These are phyloP conservation scores for Hermanozyma aechmeae DNA, from an alignment of 805 yeast species.

Conservation along the genomic window DNA sequence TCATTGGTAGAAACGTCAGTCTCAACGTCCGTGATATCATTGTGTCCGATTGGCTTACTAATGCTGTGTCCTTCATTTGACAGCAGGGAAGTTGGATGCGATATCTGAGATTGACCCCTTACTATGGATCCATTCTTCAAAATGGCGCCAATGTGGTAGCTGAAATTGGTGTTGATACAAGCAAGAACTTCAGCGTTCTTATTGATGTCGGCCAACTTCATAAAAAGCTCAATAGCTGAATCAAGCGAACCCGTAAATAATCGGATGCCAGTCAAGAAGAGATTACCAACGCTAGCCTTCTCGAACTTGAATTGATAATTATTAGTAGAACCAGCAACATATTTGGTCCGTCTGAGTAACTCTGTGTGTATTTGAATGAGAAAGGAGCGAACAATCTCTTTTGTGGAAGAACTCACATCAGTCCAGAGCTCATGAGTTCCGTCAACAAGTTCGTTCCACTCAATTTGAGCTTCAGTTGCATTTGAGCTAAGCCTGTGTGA, in stretches of 20 bases:
- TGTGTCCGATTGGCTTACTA: too few species aligned
- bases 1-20: too few species aligned
- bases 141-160: constrained; percentile 77
- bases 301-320: constrained; percentile 59
- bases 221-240: constrained; percentile 68
- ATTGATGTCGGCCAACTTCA: constrained; percentile 55
- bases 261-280: constrained; percentile 74
- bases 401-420: constrained; percentile 45
- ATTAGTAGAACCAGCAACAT: constrained; percentile 12
- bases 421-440: constrained; percentile 70
- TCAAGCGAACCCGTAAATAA: constrained; percentile 78
- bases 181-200: constrained; percentile 54
- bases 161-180: constrained; percentile 74
- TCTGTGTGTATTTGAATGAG: constrained; percentile 74
- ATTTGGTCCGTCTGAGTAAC: constrained; percentile 54
- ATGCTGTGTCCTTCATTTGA: too few species aligned
- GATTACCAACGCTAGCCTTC: constrained; percentile 76
- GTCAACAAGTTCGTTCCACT: constrained; percentile 75
- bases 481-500: constrained; percentile 42
- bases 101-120: constrained; percentile 88
- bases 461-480: constrained; percentile 43
- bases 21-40: too few species aligned
- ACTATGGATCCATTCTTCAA: constrained; percentile 62
- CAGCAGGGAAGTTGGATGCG: too few species aligned
- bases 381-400: constrained; percentile 69